Conservation (phyloP, 441 rosid species). For the Croton setiger region DNA sequence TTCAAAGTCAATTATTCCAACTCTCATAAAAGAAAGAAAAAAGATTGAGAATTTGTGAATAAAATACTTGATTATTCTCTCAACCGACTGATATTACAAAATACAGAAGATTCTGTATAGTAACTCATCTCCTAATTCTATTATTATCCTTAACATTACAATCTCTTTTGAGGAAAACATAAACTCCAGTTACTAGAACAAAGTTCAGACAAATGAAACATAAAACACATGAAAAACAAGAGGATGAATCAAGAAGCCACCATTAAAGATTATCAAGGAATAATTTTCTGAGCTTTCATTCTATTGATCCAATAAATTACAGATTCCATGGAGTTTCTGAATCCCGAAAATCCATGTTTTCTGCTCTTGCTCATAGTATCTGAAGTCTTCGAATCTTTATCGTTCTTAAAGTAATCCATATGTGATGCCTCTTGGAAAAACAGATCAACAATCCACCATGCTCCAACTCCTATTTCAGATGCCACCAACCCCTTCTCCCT, state of each 20-base stretch:
- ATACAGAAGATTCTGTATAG: too few species aligned
- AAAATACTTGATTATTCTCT: too few species aligned
- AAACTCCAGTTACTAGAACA: too few species aligned
- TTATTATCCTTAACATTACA: too few species aligned
- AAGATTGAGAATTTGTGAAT: too few species aligned
- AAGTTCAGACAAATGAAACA: neutral
- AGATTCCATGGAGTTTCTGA: conserved; percentile 56
- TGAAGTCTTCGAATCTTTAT: conserved; percentile 62
- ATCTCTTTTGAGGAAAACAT: too few species aligned
- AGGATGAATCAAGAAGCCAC: neutral
- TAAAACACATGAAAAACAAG: neutral
- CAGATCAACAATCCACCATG: conserved; percentile 47
- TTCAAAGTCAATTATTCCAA: too few species aligned
- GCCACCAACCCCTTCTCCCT: conserved; percentile 32
- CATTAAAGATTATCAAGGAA: conserved; percentile 31
- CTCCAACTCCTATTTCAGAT: conserved; percentile 47
- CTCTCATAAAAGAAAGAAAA: too few species aligned
- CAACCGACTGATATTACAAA: too few species aligned
- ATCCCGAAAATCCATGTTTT: conserved; percentile 69
- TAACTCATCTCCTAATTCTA: too few species aligned
- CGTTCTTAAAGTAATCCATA: conserved; percentile 57
- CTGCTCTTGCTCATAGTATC: conserved; percentile 69
- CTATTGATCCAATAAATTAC: conserved; percentile 59
- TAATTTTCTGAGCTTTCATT: conserved; percentile 54
- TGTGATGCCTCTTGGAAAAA: conserved; percentile 12